Evolutionary conservation across 208 protist genomes (phyloP).

Genomic region (Leishmania arabica): DNA sequence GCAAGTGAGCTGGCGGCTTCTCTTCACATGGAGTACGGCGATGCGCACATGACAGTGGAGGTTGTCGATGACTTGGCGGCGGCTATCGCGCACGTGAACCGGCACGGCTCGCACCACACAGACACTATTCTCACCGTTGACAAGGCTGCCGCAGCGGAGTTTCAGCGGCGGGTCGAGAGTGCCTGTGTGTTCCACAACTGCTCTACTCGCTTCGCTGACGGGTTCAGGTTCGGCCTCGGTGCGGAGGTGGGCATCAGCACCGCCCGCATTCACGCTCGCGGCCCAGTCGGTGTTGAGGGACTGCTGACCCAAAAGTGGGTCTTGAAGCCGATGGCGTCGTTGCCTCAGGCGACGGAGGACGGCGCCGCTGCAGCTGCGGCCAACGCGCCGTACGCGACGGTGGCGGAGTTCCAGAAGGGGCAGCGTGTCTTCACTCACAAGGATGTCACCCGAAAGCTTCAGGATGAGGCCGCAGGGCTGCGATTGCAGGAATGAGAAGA

Average conservation of each 20-base stretch:
- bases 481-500: neutral
- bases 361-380: neutral
- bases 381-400: conserved; percentile 34
- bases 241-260: conserved; percentile 95
- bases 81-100: conserved; percentile 90
- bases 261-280: conserved; percentile 89
- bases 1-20: conserved; percentile 24
- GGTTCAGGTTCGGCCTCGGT: conserved; percentile 91
- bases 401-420: conserved; percentile 51
- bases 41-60: conserved; percentile 53
- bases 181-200: conserved; percentile 94
- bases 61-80: conserved; percentile 48
- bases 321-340: conserved; percentile 29
- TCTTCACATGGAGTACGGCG: conserved; percentile 69
- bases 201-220: conserved; percentile 92
- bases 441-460: conserved; percentile 25
- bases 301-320: conserved; percentile 81
- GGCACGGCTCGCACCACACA: conserved; percentile 87
- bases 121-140: conserved; percentile 87
- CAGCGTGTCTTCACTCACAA: conserved; percentile 53
- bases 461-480: conserved; percentile 8
- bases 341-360: neutral
- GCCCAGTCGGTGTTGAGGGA: conserved; percentile 93
- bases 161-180: conserved; percentile 70
- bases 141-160: conserved; percentile 43